Conservation (phyloP, 2,329 filamentous ascomycete genomes). For the Clathrospora elynae region DNA sequence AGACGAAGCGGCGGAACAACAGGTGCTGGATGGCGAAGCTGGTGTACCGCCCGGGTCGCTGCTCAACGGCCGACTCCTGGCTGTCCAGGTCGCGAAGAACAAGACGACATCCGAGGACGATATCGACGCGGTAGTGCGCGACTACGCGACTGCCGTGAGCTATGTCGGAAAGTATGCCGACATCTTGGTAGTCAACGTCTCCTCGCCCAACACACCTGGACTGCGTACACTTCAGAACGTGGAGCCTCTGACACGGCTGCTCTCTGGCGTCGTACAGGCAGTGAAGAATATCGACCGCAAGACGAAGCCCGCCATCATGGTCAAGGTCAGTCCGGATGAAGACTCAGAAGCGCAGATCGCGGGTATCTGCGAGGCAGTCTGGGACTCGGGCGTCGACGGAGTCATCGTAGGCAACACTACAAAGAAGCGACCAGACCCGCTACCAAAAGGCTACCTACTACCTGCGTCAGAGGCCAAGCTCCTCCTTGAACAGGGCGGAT, state of each 20-base stretch:
- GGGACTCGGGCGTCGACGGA: slow-evolving; percentile 80
- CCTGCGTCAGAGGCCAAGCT: slow-evolving; percentile 68
- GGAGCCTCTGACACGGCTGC: slow-evolving; percentile 78
- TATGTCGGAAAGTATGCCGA: slow-evolving; percentile 86
- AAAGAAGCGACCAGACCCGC: slow-evolving; percentile 73
- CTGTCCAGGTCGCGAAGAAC: slow-evolving; percentile 96
- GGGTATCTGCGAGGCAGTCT: slow-evolving; percentile 73
- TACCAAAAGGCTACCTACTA: slow-evolving; percentile 70
- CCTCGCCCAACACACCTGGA: slow-evolving; percentile 93
- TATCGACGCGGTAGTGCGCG: slow-evolving; percentile 75
- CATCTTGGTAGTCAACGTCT: slow-evolving; percentile 97
- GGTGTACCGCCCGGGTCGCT: slow-evolving; percentile 83
- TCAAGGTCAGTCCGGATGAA: slow-evolving; percentile 97
- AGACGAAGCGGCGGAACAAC: slow-evolving; percentile 66
- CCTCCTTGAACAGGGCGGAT: slow-evolving; percentile 80
- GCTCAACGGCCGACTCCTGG: slow-evolving; percentile 73
- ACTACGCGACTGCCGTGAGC: slow-evolving; percentile 88
- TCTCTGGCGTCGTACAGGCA: slow-evolving; percentile 81
- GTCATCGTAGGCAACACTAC: slow-evolving; percentile 98
- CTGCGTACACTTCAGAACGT: slow-evolving; percentile 84
- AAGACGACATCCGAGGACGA: slow-evolving; percentile 86
- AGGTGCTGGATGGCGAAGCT: slow-evolving; percentile 77
- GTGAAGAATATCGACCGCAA: slow-evolving; percentile 71
- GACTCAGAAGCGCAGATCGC: slow-evolving; percentile 82
- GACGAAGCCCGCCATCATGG: slow-evolving; percentile 83